Base-by-base conservation (phyloP, 1,284 basidiomycete genomes). In the Phlebopus sp. region DNA sequence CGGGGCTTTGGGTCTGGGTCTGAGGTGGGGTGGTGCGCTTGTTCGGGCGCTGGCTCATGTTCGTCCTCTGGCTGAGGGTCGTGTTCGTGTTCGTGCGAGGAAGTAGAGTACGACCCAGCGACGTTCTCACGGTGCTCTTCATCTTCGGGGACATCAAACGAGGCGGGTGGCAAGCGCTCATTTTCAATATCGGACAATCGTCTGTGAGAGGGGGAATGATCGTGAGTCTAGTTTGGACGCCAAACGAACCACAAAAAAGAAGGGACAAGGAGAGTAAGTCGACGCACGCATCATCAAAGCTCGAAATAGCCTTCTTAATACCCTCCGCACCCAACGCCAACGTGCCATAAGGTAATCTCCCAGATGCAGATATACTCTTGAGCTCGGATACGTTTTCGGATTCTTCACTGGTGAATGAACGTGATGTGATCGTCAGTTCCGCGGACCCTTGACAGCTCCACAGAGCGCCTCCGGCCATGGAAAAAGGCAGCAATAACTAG, bases 121-220 rank as follows among this genome's bases (percentile, higher is more conserved):
- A 9, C 27, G 27, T 29, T 11, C 9, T 4, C 27, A 29, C 9
- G 8, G 27, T n/a, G n/a, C n/a, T 29, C 78, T 55, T 75, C 78
- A 41, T 81, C 84, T 63, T 83, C 83, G 47, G 80, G 78, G 7
- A 87, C 86, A 64, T 96, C 92, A 65, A 92, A 87, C 25, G 97
- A 80, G 34, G 96, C 92, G 1, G 93, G 94, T 18, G 93, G 93
- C 34, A 96, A 73, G 44, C 90, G 84, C 71, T 98, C 94, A 73
- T 97, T 97, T 72, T 97, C 93, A 63, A 97, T 96, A 77, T 98
- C 94, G 30, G 90, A 92, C 71, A 93, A 93, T 56, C 93, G 90
- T 8, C 88, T 91, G 61, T 37, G 37, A 21, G 27, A n/a, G 47
- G 8, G 34, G 39, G 18, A 11, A 42, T 18, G 3, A 29, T 17